phyloP scores from a whole-genome alignment of 2,329 filamentous ascomycete species.

The Fusarium phyllophilum region DNA sequence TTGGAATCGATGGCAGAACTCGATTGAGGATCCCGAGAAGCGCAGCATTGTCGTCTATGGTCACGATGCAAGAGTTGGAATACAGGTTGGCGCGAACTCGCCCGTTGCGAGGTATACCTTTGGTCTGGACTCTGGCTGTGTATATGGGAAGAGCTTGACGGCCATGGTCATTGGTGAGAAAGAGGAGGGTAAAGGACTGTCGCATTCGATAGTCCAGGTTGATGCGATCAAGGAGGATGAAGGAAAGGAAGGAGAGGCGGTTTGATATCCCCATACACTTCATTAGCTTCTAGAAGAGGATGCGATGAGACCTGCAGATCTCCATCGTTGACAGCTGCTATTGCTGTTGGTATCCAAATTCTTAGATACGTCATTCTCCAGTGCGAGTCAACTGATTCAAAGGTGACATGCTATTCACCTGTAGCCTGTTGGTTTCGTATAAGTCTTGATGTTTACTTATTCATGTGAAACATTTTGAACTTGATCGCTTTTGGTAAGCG shows the following conservation, averaged over 20 bases:
- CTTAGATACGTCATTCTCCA: too few species aligned
- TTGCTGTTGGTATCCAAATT: neutral
- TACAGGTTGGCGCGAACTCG: conserved; percentile 54
- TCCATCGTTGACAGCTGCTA: neutral
- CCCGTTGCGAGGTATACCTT: conserved; percentile 69
- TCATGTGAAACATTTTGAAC: neutral
- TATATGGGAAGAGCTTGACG: conserved; percentile 62
- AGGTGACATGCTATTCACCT: neutral
- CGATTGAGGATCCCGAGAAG: conserved; percentile 13
- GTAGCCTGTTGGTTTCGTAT: neutral
- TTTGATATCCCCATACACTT: neutral
- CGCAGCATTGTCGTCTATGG: conserved; percentile 80
- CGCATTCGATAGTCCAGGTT: conserved; percentile 28
- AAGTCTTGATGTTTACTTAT: neutral
- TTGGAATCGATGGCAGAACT: conserved; percentile 33
- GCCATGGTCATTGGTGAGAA: conserved; percentile 21
- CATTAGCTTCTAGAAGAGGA: too few species aligned
- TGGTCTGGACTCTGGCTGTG: conserved; percentile 84
- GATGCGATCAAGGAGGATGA: neutral
- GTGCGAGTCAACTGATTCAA: neutral
- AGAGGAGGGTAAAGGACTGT: neutral
- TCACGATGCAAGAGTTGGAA: conserved; percentile 78
- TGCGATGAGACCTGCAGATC: neutral
- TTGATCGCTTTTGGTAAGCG: neutral
- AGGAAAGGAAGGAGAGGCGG: neutral